Conservation (phyloP, 495 filamentous ascomycete genomes). For the Astrocystis sublimbata region DNA sequence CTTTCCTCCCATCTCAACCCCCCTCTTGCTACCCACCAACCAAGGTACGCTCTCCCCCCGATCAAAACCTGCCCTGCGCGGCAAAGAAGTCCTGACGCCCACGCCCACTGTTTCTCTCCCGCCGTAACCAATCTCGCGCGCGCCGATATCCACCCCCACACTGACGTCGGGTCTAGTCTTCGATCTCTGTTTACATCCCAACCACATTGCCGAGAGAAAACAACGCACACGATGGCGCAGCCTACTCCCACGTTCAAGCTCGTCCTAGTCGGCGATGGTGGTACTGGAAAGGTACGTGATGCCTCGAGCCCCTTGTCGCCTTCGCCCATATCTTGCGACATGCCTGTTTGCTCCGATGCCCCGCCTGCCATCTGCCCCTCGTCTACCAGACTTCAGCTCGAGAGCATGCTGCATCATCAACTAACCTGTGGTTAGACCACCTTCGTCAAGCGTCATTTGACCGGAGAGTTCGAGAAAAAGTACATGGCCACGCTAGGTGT, state of each 20-base stretch:
- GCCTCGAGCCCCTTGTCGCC: conserved; percentile 20
- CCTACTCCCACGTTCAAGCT: conserved; percentile 88
- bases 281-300: conserved; percentile 92
- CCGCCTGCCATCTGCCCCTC: conserved; percentile 31
- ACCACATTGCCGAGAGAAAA: conserved; percentile 19
- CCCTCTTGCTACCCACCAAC: not conserved
- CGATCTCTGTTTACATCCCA: conserved; percentile 43
- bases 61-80: not conserved
- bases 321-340: conserved; percentile 20
- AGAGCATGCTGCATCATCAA: conserved; percentile 22
- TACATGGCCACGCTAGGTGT: conserved; percentile 99
- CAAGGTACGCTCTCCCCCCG: conserved; percentile 10
- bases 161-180: conserved; percentile 36
- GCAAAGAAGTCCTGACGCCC: not conserved
- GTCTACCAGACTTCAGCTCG: conserved; percentile 7
- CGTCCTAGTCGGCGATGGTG: conserved; percentile 98
- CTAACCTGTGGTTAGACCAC: conserved; percentile 74
- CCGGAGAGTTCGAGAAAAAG: conserved; percentile 99
- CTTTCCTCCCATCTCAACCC: not conserved
- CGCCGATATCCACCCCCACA: conserved; percentile 21
- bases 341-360: conserved; percentile 23
- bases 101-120: conserved; percentile 1
- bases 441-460: conserved; percentile 99
- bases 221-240: conserved; percentile 56
- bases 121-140: conserved; percentile 10